Conservation (phyloP, 495 filamentous ascomycete species). For the Penicillium paxilli region DNA sequence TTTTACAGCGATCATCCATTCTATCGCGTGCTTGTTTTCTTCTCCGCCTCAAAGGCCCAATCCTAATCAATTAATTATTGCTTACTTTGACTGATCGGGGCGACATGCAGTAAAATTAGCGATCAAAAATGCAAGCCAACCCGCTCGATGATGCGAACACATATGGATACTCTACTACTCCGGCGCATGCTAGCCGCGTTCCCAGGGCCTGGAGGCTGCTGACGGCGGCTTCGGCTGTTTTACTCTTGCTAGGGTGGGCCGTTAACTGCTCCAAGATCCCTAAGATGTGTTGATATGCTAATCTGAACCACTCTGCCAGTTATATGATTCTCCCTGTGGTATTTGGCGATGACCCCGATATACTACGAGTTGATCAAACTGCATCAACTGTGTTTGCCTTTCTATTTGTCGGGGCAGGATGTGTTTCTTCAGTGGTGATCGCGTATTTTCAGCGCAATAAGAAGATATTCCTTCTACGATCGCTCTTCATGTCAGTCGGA, state of each 20-base stretch:
- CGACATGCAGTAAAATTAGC: background rate
- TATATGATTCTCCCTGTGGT: slow-evolving; percentile 33
- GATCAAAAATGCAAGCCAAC: background rate
- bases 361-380: slow-evolving; percentile 14
- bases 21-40: too few species aligned
- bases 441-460: slow-evolving; percentile 22
- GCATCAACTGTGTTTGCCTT: slow-evolving; percentile 18
- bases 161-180: background rate
- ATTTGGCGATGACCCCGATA: slow-evolving; percentile 16
- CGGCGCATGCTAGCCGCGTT: background rate
- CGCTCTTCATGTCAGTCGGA: slow-evolving; percentile 25
- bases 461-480: slow-evolving; percentile 26
- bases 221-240: background rate
- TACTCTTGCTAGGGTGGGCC: background rate
- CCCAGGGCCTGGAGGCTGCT: background rate
- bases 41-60: too few species aligned
- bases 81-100: background rate
- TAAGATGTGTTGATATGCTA: too few species aligned
- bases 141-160: background rate
- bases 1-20: too few species aligned
- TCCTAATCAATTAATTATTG: background rate
- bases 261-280: too few species aligned
- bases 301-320: slow-evolving; percentile 3
- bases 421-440: slow-evolving; percentile 23
- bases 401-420: slow-evolving; percentile 27